These are phyloP conservation scores for Capronia coronata DNA, from an alignment of 2,329 filamentous ascomycete species.

Conservation along the genomic window DNA sequence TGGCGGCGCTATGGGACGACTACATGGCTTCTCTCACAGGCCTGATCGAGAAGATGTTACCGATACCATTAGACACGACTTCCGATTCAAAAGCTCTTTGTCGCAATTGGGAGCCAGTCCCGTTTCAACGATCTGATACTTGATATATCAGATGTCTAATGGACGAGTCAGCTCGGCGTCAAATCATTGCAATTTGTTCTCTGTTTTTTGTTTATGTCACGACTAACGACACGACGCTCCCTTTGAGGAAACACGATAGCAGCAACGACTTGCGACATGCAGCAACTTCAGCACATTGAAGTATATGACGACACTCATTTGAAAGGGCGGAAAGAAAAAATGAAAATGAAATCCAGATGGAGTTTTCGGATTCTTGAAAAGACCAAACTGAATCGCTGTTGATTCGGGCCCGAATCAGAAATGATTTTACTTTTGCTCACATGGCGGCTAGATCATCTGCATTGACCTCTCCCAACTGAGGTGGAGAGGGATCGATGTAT, in stretches of 20 bases:
- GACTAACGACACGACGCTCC: not conserved
- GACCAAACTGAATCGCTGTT: not conserved
- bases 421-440: not conserved
- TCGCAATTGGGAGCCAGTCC: not conserved
- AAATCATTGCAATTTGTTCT: too few species aligned
- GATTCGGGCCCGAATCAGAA: not conserved
- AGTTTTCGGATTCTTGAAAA: too few species aligned
- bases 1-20: conserved; percentile 1
- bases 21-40: conserved; percentile 1
- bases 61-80: not conserved
- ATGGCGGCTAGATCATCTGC: not conserved
- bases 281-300: conserved; percentile 1
- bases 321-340: too few species aligned
- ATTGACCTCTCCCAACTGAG: not conserved
- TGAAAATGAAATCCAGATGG: too few species aligned
- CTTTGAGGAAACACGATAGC: not conserved
- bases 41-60: conserved; percentile 1
- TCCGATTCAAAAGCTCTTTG: not conserved
- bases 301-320: not conserved
- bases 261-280: not conserved
- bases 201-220: not conserved
- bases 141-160: too few species aligned
- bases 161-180: not conserved
- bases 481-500: conserved; percentile 3
- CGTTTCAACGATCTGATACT: not conserved